Evolutionary conservation across 2,329 filamentous ascomycete genomes (phyloP).

Genomic region (Cercospora citrullina): DNA sequence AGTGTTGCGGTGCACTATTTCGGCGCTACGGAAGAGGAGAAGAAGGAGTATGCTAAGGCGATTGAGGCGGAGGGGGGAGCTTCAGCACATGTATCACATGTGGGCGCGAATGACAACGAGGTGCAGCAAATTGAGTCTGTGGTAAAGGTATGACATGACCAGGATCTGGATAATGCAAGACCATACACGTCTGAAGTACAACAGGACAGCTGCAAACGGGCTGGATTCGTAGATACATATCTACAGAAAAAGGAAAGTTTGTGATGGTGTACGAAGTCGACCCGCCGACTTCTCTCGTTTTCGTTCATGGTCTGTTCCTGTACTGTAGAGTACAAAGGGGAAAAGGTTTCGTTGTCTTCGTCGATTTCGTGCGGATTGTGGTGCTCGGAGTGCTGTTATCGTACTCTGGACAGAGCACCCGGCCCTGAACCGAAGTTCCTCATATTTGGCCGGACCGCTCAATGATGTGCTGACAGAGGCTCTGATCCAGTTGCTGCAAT

Average conservation of each 20-base stretch:
- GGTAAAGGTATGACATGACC: background rate
- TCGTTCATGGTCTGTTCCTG: background rate
- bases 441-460: background rate
- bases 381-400: background rate
- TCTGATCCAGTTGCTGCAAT: background rate
- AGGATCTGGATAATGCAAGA: background rate
- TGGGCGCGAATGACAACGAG: background rate
- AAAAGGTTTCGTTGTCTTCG: background rate
- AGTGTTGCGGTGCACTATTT: slow-evolving; percentile 19
- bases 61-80: background rate
- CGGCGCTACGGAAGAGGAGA: slow-evolving; percentile 17
- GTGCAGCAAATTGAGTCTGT: background rate
- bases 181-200: no score
- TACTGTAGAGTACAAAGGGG: background rate
- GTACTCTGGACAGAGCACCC: background rate
- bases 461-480: background rate
- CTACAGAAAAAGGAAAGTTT: background rate
- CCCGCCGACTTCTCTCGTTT: background rate
- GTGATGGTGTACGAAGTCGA: background rate
- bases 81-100: background rate
- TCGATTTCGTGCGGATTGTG: background rate
- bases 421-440: background rate
- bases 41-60: slow-evolving; percentile 16
- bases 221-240: background rate
- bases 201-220: background rate